Evolutionary conservation across 441 rosid genomes (phyloP), one percentile per base, ranked within the genome.

Genomic region (Populus hybrid): DNA sequence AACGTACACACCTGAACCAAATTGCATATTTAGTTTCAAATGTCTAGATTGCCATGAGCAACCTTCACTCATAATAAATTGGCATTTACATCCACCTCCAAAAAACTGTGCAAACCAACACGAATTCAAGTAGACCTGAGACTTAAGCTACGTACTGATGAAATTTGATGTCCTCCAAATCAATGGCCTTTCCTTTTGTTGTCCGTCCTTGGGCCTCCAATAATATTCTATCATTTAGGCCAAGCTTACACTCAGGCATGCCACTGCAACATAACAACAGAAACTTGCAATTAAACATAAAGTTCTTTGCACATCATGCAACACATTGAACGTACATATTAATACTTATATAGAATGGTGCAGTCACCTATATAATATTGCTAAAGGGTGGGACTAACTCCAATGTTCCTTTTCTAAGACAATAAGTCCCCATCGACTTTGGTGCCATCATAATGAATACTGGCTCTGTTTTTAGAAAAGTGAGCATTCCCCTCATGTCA

Each of bases 161-260:
- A 83, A 95, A 95, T 82, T 95, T 96, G 76, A 93, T 94, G 76
- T 96, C 99, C 77, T 96, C 99, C 86, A 96, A 86, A 82, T 96
- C 99, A 73, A 96, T 94, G 63, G 98, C 94, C 87, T 96, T 96
- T 72, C 99, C 99, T 83, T 94, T 96, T 65, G 98, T 94, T 70
- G 97, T 81, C 40, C 96, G 90, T 73, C 98, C 98, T 83, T 96
- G 98, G 68, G 98, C 99, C 86, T 96, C 99, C 89, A 96, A 80
- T 77, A 96, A 80, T 79, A 96, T 88, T 89, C 98, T 91, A 85
- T 95, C 99, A 84, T 95, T 95, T 68, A 95, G 84, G 75, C 98
- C 98, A 83, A 96, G 88, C 85, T 96, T 96, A 83, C 99, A 94
- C 89, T 96, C 99, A 18, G 98, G 99, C 99, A 96, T 94, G 77